phyloP scores from a whole-genome alignment of 345 rosid genomes.

The Moringa oleifera region DNA sequence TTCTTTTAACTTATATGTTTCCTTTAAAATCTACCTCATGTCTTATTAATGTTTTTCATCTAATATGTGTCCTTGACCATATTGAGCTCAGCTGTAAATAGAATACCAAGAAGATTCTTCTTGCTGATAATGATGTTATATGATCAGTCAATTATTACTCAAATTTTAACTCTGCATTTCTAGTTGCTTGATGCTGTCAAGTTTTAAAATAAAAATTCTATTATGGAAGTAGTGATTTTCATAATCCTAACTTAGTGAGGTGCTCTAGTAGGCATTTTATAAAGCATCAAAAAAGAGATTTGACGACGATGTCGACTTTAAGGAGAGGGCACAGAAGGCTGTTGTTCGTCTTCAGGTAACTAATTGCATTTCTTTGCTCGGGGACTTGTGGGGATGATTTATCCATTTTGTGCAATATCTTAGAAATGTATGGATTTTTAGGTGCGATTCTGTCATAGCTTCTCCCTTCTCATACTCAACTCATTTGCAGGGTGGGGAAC shows the following conservation, averaged over 20 bases:
- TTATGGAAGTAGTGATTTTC: background rate
- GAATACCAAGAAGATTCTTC: background rate
- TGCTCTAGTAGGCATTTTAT: conserved; percentile 56
- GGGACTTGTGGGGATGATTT: background rate
- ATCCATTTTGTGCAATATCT: background rate
- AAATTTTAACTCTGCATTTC: background rate
- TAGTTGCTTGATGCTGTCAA: background rate
- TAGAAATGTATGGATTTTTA: background rate
- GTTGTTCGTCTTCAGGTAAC: conserved; percentile 93
- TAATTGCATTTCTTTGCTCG: background rate
- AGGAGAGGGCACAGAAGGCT: conserved; percentile 87
- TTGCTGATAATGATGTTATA: background rate
- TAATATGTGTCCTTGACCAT: background rate
- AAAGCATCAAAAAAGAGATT: conserved; percentile 76
- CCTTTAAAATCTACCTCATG: background rate
- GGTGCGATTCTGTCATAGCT: conserved; percentile 1
- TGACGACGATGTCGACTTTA: conserved; percentile 63
- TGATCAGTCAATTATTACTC: background rate
- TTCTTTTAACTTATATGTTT: no score
- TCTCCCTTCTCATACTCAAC: conserved; percentile 5
- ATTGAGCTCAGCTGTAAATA: background rate
- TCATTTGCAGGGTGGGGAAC: conserved; percentile 69
- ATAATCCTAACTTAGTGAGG: conserved; percentile 21
- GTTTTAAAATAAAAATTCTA: no score
- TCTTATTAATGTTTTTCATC: background rate